Evolutionary conservation across 257 asterid genomes (phyloP).

Genomic region (Marsdenia floribunda): DNA sequence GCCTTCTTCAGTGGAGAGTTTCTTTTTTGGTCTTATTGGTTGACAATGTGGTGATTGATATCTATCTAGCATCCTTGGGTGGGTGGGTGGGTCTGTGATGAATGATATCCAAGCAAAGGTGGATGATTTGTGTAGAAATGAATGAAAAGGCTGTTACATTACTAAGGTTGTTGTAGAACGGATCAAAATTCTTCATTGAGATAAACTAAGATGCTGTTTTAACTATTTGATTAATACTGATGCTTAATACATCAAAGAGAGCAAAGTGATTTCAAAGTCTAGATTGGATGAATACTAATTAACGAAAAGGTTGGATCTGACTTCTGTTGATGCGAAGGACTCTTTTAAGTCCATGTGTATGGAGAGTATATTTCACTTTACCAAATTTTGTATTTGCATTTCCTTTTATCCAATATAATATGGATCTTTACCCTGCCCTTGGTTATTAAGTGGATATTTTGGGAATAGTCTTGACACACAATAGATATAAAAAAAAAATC

Average conservation of each 20-base stretch:
- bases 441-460: background rate
- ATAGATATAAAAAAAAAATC: background rate
- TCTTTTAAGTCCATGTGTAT: too few relatives aligned
- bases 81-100: background rate
- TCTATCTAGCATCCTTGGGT: background rate
- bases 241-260: too few relatives aligned
- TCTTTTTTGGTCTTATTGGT: too few relatives aligned
- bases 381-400: background rate
- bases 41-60: background rate
- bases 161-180: background rate
- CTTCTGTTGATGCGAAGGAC: too few relatives aligned
- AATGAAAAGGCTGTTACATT: background rate
- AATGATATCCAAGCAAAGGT: background rate
- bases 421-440: background rate
- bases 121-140: too few relatives aligned
- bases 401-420: background rate
- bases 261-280: background rate
- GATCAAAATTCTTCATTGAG: background rate
- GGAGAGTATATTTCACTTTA: background rate
- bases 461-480: background rate
- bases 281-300: background rate
- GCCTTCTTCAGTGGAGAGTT: too few relatives aligned
- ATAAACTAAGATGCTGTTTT: background rate
- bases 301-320: too few relatives aligned
- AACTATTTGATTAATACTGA: background rate